Percentiles rank a stretch among this genome's conserved stretches.
These are phyloP conservation scores for Lyophyllum shimeji DNA, from an alignment of 768 basidiomycete species.

Conservation along the genomic window DNA sequence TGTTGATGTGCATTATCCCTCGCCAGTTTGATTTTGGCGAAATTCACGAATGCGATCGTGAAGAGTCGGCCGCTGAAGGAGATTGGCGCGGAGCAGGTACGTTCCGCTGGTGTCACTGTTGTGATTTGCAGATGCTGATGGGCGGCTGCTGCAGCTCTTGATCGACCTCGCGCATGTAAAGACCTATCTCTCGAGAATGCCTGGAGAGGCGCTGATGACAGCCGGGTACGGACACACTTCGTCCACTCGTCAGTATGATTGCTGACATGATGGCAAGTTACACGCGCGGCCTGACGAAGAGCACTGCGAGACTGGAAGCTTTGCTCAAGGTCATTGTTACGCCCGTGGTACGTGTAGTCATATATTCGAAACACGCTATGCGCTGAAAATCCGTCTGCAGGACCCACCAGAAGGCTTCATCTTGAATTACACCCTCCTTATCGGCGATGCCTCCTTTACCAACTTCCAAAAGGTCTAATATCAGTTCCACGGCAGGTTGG, in stretches of 20 bases:
- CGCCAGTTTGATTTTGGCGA: conserved; percentile 74
- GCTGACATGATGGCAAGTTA: conserved; percentile 52
- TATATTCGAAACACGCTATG: background rate
- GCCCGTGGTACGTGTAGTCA: conserved; percentile 63
- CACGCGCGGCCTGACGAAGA: conserved; percentile 77
- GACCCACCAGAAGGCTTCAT: conserved; percentile 94
- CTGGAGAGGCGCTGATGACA: conserved; percentile 64
- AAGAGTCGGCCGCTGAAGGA: conserved; percentile 89
- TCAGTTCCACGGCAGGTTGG: no score
- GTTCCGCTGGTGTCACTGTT: background rate
- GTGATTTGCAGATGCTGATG: background rate
- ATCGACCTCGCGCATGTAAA: conserved; percentile 91
- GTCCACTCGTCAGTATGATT: background rate
- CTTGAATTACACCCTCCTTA: conserved; percentile 90
- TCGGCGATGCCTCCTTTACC: conserved; percentile 92
- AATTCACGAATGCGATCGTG: conserved; percentile 88
- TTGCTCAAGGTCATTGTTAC: conserved; percentile 95
- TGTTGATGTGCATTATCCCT: background rate
- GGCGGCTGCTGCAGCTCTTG: conserved; percentile 54
- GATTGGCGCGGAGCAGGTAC: conserved; percentile 92
- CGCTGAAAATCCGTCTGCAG: conserved; percentile 33
- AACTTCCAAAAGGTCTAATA: conserved; percentile 94
- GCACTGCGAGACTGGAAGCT: conserved; percentile 81
- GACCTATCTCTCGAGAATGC: conserved; percentile 77
- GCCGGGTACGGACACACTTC: conserved; percentile 41